Evolutionary conservation across 495 filamentous ascomycete genomes (phyloP), one percentile per base, ranked within the genome.

Genomic region (Rusavskia elegans): DNA sequence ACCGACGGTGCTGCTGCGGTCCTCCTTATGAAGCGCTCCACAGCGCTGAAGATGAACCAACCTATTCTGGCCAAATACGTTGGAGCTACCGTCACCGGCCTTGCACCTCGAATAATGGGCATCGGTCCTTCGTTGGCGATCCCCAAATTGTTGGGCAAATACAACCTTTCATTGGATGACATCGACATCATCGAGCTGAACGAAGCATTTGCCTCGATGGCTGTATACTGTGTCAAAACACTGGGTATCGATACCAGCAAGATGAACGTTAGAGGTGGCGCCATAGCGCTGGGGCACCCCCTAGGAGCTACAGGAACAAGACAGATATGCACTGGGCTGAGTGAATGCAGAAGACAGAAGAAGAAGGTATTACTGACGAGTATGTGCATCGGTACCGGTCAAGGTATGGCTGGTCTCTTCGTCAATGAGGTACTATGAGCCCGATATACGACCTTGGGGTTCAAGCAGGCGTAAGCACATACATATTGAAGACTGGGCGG

Each of bases 131-230:
- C 87, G 14, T 76, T 93, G 49, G 92, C 88, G 42, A 94, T 98
- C 60, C 92, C 92, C 56, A 98, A 98, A 77, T 76, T 98, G 36
- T 73, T 98, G 45, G 68, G 66, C 63, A 83, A 94, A 71, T 82
- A 81, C 78, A 77, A 81, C 63, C 64, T 98, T 55, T 73, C 71
- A n/a, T 73, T 93, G 49, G 71, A 81, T 45, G 90, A 98, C 53
- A 76, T 88, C 54, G 92, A 98, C 58, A 75, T 98, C 44, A 78
- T 86, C 57, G 92, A 98, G 75, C 69, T 98, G 61, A 98, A 98
- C 68, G 92, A 98, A 77, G 92, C 92, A 1, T 98, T 98, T 58
- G 92, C 90, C 25, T 87, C 82, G 29, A 98, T 98, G 90, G 89
- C 86, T 1, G 88, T 95, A 2, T 98, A 95, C 74, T 95, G 88